A percentile compares a stretch with the other conserved stretches of the same genome.
Conservation (phyloP, 371 early-diverging fungal genomes). For the Encephalitozoon intestinalis region DNA sequence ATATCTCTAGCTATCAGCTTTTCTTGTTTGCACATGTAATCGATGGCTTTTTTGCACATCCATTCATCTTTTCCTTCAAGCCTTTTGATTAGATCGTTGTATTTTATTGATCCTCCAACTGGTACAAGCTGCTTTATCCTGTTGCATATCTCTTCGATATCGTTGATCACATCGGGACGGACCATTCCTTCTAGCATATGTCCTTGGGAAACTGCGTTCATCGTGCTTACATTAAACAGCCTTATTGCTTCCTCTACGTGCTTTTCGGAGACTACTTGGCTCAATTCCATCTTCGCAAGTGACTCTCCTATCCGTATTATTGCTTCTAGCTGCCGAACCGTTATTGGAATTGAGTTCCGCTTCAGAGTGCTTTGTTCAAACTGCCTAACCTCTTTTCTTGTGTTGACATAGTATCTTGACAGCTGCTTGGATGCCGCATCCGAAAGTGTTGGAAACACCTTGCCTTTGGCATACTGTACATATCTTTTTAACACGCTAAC, state of each 20-base stretch:
- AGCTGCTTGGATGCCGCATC: constrained; percentile 62
- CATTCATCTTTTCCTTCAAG: constrained; percentile 40
- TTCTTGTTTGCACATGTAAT: constrained; percentile 57
- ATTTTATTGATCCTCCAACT: constrained; percentile 50
- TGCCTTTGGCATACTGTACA: constrained; percentile 56
- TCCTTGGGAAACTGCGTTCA: constrained; percentile 70
- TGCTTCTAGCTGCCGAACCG: constrained; percentile 94
- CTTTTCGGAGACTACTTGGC: constrained; percentile 70
- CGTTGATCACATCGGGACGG: constrained; percentile 44
- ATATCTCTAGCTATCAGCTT: constrained; percentile 52
- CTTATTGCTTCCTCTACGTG: constrained; percentile 97
- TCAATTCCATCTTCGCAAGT: constrained; percentile 87
- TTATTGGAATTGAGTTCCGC: constrained; percentile 87
- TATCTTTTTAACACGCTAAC: constrained; percentile 52
- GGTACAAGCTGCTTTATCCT: constrained; percentile 55
- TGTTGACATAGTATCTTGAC: constrained; percentile 80
- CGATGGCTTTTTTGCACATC: constrained; percentile 52
- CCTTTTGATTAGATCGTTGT: constrained; percentile 27
- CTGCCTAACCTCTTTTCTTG: constrained; percentile 74
- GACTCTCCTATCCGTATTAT: constrained; percentile 96
- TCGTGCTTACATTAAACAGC: constrained; percentile 88
- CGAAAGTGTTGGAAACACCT: constrained; percentile 51
- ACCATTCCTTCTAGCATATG: constrained; percentile 61
- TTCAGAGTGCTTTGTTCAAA: constrained; percentile 68
- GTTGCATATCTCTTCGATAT: constrained; percentile 43